phyloP scores from a whole-genome alignment of 192 early-diverging fungal genomes.

The Podila epigama region DNA sequence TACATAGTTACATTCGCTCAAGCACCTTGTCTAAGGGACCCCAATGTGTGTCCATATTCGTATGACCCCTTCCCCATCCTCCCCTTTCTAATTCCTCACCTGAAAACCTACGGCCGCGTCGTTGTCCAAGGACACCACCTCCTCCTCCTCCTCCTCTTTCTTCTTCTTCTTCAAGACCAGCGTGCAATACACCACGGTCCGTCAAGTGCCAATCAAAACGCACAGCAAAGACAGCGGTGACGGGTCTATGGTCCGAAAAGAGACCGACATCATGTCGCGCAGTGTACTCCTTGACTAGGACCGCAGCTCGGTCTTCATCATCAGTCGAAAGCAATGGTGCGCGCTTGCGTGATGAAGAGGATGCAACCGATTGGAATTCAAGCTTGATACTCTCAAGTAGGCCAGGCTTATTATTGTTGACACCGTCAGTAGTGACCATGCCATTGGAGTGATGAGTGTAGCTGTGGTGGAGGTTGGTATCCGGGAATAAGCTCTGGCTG shows the following conservation, averaged over 20 bases:
- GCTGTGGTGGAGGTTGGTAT: too few species aligned
- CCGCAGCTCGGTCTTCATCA: constrained; percentile 28
- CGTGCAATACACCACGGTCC: constrained; percentile 12
- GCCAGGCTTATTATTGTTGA: neutral
- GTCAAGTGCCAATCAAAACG: constrained; percentile 56
- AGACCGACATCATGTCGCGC: constrained; percentile 50
- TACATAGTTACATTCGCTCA: constrained; percentile 6
- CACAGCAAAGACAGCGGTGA: constrained; percentile 58
- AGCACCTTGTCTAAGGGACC: constrained; percentile 30
- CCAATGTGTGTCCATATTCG: constrained; percentile 9
- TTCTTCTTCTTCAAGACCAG: neutral
- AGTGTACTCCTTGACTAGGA: constrained; percentile 42
- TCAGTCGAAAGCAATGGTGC: constrained; percentile 14
- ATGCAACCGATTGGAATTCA: neutral
- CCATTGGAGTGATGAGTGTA: too few species aligned
- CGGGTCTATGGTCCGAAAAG: constrained; percentile 60
- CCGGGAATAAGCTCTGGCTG: too few species aligned
- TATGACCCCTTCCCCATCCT: neutral
- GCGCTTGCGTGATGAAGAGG: neutral
- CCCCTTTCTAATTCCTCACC: neutral
- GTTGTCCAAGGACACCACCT: neutral
- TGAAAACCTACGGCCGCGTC: neutral
- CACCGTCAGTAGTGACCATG: too few species aligned
- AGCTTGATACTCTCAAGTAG: neutral
- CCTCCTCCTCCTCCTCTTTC: neutral